Percentiles rank a stretch among this genome's conserved stretches.
Conservation (phyloP, 129 eudicot genomes). For the Deinandra increscens region DNA sequence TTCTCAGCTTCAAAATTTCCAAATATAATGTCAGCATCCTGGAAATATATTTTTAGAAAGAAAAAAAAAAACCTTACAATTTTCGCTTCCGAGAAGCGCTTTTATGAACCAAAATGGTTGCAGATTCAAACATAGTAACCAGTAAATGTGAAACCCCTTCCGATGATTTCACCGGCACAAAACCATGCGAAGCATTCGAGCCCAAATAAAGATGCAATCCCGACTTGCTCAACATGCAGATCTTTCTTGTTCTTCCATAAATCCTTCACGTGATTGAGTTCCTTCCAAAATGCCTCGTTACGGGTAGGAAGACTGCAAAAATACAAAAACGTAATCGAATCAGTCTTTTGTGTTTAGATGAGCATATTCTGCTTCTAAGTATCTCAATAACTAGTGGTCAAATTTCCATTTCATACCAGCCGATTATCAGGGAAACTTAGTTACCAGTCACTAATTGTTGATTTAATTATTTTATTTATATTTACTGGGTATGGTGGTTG, state of each 20-base stretch:
- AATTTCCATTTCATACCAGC: too few relatives aligned
- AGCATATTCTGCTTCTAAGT: not conserved
- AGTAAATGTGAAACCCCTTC: conserved; percentile 79
- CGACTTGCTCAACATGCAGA: conserved; percentile 68
- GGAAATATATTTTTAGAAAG: not conserved
- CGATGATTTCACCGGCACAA: conserved; percentile 82
- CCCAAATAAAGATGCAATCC: conserved; percentile 70
- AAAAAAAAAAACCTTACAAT: conserved; percentile 6
- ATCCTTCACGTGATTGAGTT: conserved; percentile 50
- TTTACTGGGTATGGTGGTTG: too few relatives aligned
- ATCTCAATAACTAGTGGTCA: not conserved
- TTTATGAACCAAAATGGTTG: conserved; percentile 24
- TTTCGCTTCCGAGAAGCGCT: conserved; percentile 16
- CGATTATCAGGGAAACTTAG: too few relatives aligned
- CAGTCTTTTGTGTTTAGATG: not conserved
- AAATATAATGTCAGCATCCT: conserved; percentile 19
- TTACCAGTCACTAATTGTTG: too few relatives aligned
- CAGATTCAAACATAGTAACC: conserved; percentile 57
- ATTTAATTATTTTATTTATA: too few relatives aligned
- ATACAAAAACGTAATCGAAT: not conserved
- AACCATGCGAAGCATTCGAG: conserved; percentile 80
- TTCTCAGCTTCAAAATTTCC: conserved; percentile 37
- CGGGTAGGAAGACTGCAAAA: conserved; percentile 65
- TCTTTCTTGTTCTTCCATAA: conserved; percentile 66
- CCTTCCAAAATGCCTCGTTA: conserved; percentile 70